Base-by-base conservation (phyloP, 1,284 basidiomycete genomes). In the Tilletia setariae region DNA sequence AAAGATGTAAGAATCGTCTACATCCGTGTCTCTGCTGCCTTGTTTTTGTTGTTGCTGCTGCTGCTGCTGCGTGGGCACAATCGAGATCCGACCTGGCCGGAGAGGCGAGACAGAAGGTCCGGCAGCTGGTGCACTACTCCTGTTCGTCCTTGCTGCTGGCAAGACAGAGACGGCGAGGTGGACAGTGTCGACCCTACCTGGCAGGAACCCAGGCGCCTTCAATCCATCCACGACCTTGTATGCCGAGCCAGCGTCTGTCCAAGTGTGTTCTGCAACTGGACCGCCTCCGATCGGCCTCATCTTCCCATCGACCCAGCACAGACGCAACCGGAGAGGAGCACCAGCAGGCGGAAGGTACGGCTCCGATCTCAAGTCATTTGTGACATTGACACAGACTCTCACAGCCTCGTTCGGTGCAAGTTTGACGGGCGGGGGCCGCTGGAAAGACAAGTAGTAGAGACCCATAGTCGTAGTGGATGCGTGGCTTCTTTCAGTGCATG, bases 321-420 rank as follows among this genome's bases (percentile, higher is more conserved):
- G 56, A 32, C 30, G 30, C 23, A 2, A 21, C 9, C 56, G 25
- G 9, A 61, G 23, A 28, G 23, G 21, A 53, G 21, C 23, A 11
- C 23, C 51, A 25, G 21, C n/a, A 23, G 47, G 47, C 11, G 19
- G 47, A 7, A 25, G 19, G 16, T 53, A 69, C 32, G 59, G 44
- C 30, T 66, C 68, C 7, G 67, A 66, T 19, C 68, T 65, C 21
- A 69, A 56, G 46, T 69, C 68, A 42, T 69, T 69, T 13, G 42
- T 53, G 63, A 69, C 63, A 11, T n/a, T 35, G 3, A 53, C 32
- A 28, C 47, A 42, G 40, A 67, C 56, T 35, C 44, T 35, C 13
- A 67, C 19, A 25, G 35, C 19, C 35, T 67, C 49, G 16, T 13
- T 23, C 30, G 32, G 25, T 3, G 30, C 25, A 7, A 49, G 16